A percentile compares a stretch with the other conserved stretches of the same genome.
Conservation (phyloP, 2,329 filamentous ascomycete genomes). For the Colletotrichum trifolii region DNA sequence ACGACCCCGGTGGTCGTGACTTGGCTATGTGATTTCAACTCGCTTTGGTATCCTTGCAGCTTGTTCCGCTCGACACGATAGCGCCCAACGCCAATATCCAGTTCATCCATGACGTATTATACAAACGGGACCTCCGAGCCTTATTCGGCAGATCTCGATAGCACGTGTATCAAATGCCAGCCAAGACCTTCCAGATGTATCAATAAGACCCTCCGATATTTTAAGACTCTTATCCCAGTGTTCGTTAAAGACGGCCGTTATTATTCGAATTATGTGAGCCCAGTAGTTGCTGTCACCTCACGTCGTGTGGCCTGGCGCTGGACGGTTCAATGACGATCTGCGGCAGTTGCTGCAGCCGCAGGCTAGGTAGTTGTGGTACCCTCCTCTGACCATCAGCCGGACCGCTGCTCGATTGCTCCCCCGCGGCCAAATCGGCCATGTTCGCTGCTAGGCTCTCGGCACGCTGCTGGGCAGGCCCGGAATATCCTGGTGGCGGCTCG, state of each 20-base stretch:
- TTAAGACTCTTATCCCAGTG: constrained; percentile 9
- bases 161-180: constrained; percentile 17
- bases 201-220: constrained; percentile 11
- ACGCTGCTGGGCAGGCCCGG: constrained; percentile 48
- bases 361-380: constrained; percentile 62
- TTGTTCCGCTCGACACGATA: constrained; percentile 20
- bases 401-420: constrained; percentile 42
- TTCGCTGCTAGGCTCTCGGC: constrained; percentile 37
- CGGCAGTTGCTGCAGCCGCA: constrained; percentile 62
- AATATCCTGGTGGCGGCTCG: constrained; percentile 65
- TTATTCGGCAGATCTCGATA: constrained; percentile 9
- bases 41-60: constrained; percentile 36
- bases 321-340: constrained; percentile 70
- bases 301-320: constrained; percentile 41
- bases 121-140: constrained; percentile 21
- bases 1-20: too few species aligned
- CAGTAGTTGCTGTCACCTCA: constrained; percentile 15
- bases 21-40: constrained; percentile 25
- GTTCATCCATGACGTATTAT: constrained; percentile 27
- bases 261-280: constrained; percentile 8
- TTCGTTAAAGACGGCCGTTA: constrained; percentile 26
- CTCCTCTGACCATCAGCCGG: constrained; percentile 37
- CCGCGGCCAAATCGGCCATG: constrained; percentile 32
- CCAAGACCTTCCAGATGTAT: constrained; percentile 15
- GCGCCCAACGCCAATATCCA: constrained; percentile 32